These are phyloP conservation scores for Coemansia nantahalensis DNA, from an alignment of 192 early-diverging fungal species.

Conservation along the genomic window DNA sequence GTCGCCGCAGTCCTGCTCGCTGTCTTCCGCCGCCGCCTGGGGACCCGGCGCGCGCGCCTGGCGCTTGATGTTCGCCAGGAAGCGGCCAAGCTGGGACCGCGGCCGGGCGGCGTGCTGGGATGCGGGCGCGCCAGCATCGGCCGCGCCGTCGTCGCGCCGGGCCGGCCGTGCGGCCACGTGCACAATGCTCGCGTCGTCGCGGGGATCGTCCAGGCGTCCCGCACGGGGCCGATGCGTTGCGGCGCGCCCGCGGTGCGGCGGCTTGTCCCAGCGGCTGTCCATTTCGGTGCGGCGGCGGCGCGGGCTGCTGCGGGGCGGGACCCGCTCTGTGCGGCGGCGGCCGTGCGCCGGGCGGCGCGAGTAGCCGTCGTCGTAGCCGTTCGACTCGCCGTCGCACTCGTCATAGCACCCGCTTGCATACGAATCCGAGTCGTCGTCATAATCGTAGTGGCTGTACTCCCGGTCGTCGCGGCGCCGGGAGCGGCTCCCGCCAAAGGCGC, in stretches of 20 bases:
- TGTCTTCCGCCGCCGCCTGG: neutral
- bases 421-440: constrained; percentile 26
- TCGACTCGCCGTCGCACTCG: constrained; percentile 23
- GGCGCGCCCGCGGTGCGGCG: neutral
- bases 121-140: neutral
- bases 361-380: constrained; percentile 7
- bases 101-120: constrained; percentile 3
- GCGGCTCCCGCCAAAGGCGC: constrained; percentile 6
- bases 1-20: neutral
- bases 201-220: constrained; percentile 36
- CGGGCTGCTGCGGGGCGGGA: neutral
- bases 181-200: constrained; percentile 22
- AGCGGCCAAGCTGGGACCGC: constrained; percentile 48
- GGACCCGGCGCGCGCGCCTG: constrained; percentile 1
- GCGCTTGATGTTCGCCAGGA: constrained; percentile 43
- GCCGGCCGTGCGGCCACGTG: neutral
- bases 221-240: neutral
- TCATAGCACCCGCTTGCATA: constrained; percentile 32
- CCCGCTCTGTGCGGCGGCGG: neutral
- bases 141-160: neutral
- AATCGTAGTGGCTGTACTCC: constrained; percentile 32
- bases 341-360: neutral
- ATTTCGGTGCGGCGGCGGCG: neutral
- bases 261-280: neutral
- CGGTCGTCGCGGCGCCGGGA: constrained; percentile 8